Conservation (phyloP, 495 filamentous ascomycete genomes). For the Extremus antarcticus region DNA sequence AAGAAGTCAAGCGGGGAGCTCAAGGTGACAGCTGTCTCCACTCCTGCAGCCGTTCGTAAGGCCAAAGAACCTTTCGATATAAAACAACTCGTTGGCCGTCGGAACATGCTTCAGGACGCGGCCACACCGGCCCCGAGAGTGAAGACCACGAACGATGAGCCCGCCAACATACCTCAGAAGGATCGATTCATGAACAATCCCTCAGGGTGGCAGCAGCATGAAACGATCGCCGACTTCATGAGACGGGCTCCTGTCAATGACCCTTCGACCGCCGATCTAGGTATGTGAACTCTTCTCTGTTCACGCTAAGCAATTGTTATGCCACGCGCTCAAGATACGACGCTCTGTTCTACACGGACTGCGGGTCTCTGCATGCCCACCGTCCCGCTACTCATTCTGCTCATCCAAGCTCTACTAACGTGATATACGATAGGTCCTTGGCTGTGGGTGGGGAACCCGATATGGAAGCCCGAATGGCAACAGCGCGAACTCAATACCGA, state of each 20-base stretch:
- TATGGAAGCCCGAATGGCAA: slow-evolving; percentile 6
- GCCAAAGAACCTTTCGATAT: not conserved
- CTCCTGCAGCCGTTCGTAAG: not conserved
- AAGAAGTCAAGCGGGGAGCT: not conserved
- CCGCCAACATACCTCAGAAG: not conserved
- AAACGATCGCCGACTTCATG: slow-evolving; percentile 53
- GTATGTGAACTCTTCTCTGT: not conserved
- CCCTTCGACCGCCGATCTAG: slow-evolving; percentile 37
- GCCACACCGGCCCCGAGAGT: not conserved
- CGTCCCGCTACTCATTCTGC: too few species aligned
- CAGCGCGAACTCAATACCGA: slow-evolving; percentile 14
- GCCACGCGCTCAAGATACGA: too few species aligned
- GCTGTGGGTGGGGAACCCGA: slow-evolving; percentile 57
- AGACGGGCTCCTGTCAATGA: slow-evolving; percentile 41
- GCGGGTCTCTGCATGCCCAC: too few species aligned
- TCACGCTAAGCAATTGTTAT: too few species aligned
- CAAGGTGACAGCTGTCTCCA: not conserved
- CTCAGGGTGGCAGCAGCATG: slow-evolving; percentile 46
- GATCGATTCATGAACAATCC: slow-evolving; percentile 37
- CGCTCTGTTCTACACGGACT: too few species aligned
- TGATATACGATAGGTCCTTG: slow-evolving; percentile 48
- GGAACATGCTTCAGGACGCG: too few species aligned
- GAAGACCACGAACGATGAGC: too few species aligned
- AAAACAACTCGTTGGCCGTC: not conserved
- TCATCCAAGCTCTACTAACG: too few species aligned